Evolutionary conservation across 345 rosid species (phyloP), one percentile per base, ranked within the genome.

Genomic region (Psidium guajava): DNA sequence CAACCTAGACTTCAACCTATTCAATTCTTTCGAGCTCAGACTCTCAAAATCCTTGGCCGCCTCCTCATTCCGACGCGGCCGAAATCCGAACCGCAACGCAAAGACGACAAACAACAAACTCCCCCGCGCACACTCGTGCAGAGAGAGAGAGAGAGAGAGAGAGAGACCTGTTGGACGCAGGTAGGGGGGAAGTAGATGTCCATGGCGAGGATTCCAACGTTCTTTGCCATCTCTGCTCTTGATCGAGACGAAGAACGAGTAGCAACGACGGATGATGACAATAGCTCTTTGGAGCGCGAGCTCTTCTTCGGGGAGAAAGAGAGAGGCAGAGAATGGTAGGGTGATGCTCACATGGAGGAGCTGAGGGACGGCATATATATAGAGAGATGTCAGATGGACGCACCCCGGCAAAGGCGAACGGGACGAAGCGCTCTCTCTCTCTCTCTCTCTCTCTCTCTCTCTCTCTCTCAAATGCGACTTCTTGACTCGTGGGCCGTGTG

Each of bases 181-280:
- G 96, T 92, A 20, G 98, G 98, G 90, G 99, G 99, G 91, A 98
- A 98, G 89, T 98, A 98, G 89, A 98, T 95, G 73, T 98, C 99
- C 92, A 96, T 85, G 85, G 99, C 98, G 73, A 98, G 91, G 87
- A 98, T 93, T 84, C 99, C 99, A 50, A 98, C 99, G 93, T 98
- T 96, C 95, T 94, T 94, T 83, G 97, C 93, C 99, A 98, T 98
- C 90, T 80, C 42, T 27, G 36, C 44, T 22, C 28, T 52, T 27
- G 40, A 25, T 27, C 28, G 21, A 61, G 51, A 53, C 86, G 83
- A 77, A 82, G 82, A 64, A 52, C 47, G 44, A 81, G 51, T 58
- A 18, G 81, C 51, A 4, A 50, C 57, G 22, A 32, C 21, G 44
- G 53, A 1, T 3, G 50, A 47, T 15, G 40, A n/a, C 36, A 40